Percentiles rank a stretch among this genome's conserved stretches.
Conservation (phyloP, 2,329 filamentous ascomycete genomes). For the Fusarium newnesense region DNA sequence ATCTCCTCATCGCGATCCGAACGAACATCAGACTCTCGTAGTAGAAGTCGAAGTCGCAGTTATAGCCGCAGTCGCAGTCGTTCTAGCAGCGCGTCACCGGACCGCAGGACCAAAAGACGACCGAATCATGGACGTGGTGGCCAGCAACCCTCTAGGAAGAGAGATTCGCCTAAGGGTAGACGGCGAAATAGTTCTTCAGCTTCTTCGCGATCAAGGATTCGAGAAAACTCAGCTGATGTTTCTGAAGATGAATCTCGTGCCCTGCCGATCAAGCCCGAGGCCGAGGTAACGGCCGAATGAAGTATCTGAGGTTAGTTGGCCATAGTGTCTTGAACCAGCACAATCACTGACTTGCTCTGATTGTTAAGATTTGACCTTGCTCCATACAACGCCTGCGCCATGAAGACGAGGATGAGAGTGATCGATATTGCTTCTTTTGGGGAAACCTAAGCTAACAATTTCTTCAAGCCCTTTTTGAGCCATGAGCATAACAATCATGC, state of each 20-base stretch:
- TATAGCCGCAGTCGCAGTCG: constrained; percentile 28
- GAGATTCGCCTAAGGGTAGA: constrained; percentile 42
- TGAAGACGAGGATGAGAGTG: constrained; percentile 28
- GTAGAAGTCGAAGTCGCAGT: constrained; percentile 40
- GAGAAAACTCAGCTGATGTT: constrained; percentile 68
- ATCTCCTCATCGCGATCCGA: constrained; percentile 56
- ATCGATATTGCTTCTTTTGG: constrained; percentile 11
- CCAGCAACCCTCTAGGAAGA: constrained; percentile 24
- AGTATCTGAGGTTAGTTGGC: constrained; percentile 41
- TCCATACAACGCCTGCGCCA: neutral
- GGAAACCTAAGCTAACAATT: constrained; percentile 29
- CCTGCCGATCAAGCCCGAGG: constrained; percentile 30
- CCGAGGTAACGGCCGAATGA: constrained; percentile 21
- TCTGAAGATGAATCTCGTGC: constrained; percentile 48
- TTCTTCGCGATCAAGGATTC: constrained; percentile 61
- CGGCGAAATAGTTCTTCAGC: constrained; percentile 63
- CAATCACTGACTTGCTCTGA: constrained; percentile 12
- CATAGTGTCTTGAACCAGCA: neutral
- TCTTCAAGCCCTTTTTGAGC: constrained; percentile 15
- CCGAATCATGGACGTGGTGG: constrained; percentile 16
- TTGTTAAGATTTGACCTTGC: constrained; percentile 1
- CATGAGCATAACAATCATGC: neutral
- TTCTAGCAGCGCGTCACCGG: constrained; percentile 28
- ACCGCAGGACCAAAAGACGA: constrained; percentile 32
- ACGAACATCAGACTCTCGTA: constrained; percentile 49